Evolutionary conservation across 2,329 filamentous ascomycete species (phyloP).

Genomic region (Pseudopyricularia javanii): DNA sequence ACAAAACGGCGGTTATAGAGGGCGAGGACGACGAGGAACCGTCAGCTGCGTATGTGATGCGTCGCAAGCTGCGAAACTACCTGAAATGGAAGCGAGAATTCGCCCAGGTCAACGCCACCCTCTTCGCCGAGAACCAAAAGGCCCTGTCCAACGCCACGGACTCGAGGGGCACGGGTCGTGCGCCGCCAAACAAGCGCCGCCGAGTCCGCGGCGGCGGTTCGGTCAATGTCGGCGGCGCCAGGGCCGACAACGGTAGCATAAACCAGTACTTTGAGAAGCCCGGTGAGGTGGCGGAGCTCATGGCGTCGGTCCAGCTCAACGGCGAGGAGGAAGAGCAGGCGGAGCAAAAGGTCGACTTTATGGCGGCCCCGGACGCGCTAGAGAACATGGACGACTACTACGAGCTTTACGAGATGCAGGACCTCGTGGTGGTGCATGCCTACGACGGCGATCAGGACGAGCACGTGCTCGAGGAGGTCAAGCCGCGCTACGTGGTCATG

Average conservation of each 20-base stretch:
- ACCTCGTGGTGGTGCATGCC: conserved; percentile 78
- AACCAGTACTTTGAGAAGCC: conserved; percentile 73
- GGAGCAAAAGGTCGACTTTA: conserved; percentile 62
- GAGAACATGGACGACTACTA: conserved; percentile 90
- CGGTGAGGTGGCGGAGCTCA: conserved; percentile 66
- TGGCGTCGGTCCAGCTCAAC: conserved; percentile 73
- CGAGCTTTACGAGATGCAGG: conserved; percentile 80
- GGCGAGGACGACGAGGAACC: conserved; percentile 45
- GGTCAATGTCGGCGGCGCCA: conserved; percentile 34
- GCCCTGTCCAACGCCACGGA: conserved; percentile 57
- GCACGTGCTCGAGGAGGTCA: conserved; percentile 87
- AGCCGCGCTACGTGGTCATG: conserved; percentile 94
- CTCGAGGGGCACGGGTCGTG: conserved; percentile 39
- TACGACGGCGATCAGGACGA: conserved; percentile 96
- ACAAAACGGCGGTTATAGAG: conserved; percentile 27
- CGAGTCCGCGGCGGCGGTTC: conserved; percentile 67
- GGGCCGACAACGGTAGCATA: conserved; percentile 63
- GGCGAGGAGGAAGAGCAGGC: conserved; percentile 47
- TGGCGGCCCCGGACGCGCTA: conserved; percentile 55
- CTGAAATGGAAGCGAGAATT: conserved; percentile 86
- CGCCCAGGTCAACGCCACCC: conserved; percentile 65
- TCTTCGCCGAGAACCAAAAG: conserved; percentile 72
- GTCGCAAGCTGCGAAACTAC: conserved; percentile 74
- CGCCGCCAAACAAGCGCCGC: conserved; percentile 74
- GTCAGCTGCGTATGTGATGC: conserved; percentile 81